Evolutionary conservation across 1,284 basidiomycete species (phyloP).

Genomic region (Leccinum subrobustum): DNA sequence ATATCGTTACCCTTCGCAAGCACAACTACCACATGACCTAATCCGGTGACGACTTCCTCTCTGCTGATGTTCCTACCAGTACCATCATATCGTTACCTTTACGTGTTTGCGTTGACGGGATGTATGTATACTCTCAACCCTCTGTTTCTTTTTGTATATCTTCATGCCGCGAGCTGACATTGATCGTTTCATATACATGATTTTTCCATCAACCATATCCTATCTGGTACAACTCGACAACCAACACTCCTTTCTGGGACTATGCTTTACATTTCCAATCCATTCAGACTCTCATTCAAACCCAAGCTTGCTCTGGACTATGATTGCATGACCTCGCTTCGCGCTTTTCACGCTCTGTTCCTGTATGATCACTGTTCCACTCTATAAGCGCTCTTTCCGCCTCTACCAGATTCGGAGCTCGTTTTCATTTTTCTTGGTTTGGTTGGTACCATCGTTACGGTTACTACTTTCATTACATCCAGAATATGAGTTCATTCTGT

Average conservation of each 20-base stretch:
- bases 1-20: slow-evolving; percentile 78
- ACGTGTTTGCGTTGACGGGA: slow-evolving; percentile 3
- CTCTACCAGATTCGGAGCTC: slow-evolving; percentile 10
- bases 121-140: slow-evolving; percentile 8
- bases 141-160: slow-evolving; percentile 20
- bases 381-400: slow-evolving; percentile 12
- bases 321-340: slow-evolving; percentile 24
- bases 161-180: slow-evolving; percentile 22
- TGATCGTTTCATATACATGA: slow-evolving; percentile 18
- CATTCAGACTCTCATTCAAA: slow-evolving; percentile 18
- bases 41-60: slow-evolving; percentile 40
- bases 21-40: slow-evolving; percentile 56
- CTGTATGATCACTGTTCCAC: slow-evolving; percentile 18
- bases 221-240: slow-evolving; percentile 20
- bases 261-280: slow-evolving; percentile 19
- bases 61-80: slow-evolving; percentile 4
- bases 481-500: slow-evolving; percentile 32
- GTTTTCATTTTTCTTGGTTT: slow-evolving; percentile 29
- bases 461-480: slow-evolving; percentile 16
- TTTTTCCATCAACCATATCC: slow-evolving; percentile 15
- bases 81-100: slow-evolving; percentile 7
- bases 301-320: slow-evolving; percentile 28
- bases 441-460: slow-evolving; percentile 17
- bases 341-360: slow-evolving; percentile 7
- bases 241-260: slow-evolving; percentile 31